Base-by-base conservation (phyloP, 78 protist species). In the Dictyostelium discoideum region DNA sequence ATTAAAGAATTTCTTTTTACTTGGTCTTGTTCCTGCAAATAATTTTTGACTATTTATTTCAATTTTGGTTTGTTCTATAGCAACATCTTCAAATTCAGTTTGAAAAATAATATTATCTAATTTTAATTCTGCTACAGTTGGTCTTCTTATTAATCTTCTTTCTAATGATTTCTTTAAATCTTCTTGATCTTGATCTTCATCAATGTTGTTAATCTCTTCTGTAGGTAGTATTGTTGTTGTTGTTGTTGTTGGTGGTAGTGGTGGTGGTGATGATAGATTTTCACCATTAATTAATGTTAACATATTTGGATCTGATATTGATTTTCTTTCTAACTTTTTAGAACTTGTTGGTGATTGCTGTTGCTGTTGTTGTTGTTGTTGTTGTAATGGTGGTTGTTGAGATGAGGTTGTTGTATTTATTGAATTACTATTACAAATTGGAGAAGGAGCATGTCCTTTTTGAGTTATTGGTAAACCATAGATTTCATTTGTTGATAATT, bases 1-100 rank as follows among this genome's bases (percentile, higher is more conserved):
- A 79, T 60, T 78, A 39, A 87, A 87, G 22, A 73, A 77, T 63
- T 26, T 26, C 76, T 90, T 90, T 83, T 90, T 90, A 42, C 78
- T 77, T 82, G 95, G 95, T 90, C 95, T 90, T 32, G 95, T 90
- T 29, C 95, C 95, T 32, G 73, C 95, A 82, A 90, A 90, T 69
- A 83, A 72, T 82, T 69, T 90, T 67, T 50, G 42, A 37, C 63
- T 86, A 40, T 44, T 73, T 0, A 79, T 79, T 79, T 87, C 93
- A 40, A 40, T 40, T 79, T 63, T 24, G 29, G 65, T 87, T 79
- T 87, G 93, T 32, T 72, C 93, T 63, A 63, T 87, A 8, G 85
- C 93, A 44, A 79, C 93, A 87, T 87, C 93, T 79, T 79, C 93
- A 29, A 87, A 87, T 10, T 87, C 93, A 44, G 50, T 63, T 87